Evolutionary conservation across 139 green algal species (phyloP).

Genomic region (Coelastrella sp.): DNA sequence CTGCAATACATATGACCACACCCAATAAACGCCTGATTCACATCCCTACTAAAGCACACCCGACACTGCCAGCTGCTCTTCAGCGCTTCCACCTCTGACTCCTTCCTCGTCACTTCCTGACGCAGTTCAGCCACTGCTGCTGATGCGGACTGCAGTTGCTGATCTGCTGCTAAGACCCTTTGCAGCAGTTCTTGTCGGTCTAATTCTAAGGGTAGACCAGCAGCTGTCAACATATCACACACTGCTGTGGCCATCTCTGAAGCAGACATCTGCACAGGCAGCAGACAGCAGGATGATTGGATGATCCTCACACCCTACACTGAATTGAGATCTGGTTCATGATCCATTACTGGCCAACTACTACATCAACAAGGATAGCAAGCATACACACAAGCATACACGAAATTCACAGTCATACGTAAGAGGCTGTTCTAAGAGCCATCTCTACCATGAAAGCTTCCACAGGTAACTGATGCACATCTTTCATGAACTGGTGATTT

Average conservation of each 20-base stretch:
- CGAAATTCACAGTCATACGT: no score
- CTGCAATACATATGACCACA: conserved; percentile 76
- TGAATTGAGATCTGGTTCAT: no score
- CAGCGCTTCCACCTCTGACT: conserved; percentile 50
- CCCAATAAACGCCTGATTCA: conserved; percentile 61
- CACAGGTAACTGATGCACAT: no score
- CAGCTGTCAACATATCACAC: conserved; percentile 72
- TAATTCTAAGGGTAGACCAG: conserved; percentile 69
- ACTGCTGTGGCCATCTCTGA: conserved; percentile 68
- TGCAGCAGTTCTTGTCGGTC: conserved; percentile 64
- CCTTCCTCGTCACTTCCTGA: neutral
- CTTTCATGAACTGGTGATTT: neutral
- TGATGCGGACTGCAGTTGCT: neutral
- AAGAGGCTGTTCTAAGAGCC: no score
- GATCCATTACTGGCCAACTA: no score
- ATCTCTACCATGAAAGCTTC: no score
- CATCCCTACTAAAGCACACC: conserved; percentile 71
- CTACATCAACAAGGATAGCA: no score
- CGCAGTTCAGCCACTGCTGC: conserved; percentile 28
- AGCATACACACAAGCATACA: no score
- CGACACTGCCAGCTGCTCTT: conserved; percentile 62
- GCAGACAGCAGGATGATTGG: neutral
- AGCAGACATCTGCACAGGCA: conserved; percentile 30
- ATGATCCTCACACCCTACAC: neutral
- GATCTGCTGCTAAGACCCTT: conserved; percentile 4